A percentile compares a stretch with the other conserved stretches of the same genome.
These are phyloP conservation scores for Magnusiomyces fungicola DNA, from an alignment of 1,139 yeast genomes.

Conservation along the genomic window DNA sequence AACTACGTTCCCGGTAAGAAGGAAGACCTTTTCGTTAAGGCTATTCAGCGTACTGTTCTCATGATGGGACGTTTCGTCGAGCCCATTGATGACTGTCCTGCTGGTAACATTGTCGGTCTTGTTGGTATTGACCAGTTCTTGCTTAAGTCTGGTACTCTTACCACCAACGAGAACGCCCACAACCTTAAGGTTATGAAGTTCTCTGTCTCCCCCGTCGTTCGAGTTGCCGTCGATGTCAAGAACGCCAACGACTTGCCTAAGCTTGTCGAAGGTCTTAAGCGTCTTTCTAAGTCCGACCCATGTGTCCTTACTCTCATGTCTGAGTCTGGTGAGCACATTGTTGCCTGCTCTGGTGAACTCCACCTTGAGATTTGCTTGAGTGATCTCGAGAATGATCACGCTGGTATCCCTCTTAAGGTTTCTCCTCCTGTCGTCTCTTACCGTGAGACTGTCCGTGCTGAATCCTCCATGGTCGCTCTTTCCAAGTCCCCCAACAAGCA, in stretches of 20 bases:
- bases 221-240: conserved; percentile 99
- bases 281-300: conserved; percentile 99
- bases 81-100: conserved; percentile 99
- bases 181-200: conserved; percentile 99
- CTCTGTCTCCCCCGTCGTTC: conserved; percentile 99
- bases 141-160: conserved; percentile 98
- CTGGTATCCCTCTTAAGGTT: conserved; percentile 97
- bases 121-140: conserved; percentile 99
- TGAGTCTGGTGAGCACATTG: conserved; percentile 99
- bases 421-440: conserved; percentile 98
- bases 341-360: conserved; percentile 99
- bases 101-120: conserved; percentile 99
- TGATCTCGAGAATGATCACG: conserved; percentile 98
- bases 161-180: conserved; percentile 96
- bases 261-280: conserved; percentile 99
- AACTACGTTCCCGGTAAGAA: conserved; percentile 98
- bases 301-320: conserved; percentile 85
- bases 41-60: conserved; percentile 97
- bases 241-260: conserved; percentile 99
- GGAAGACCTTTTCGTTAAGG: conserved; percentile 94
- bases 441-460: conserved; percentile 96
- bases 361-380: conserved; percentile 96
- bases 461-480: conserved; percentile 91
- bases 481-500: conserved; percentile 99
- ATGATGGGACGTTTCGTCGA: conserved; percentile 99